Evolutionary conservation across 768 basidiomycete species (phyloP), one percentile per base, ranked within the genome.

Genomic region (Kwoniella newhampshirensis): DNA sequence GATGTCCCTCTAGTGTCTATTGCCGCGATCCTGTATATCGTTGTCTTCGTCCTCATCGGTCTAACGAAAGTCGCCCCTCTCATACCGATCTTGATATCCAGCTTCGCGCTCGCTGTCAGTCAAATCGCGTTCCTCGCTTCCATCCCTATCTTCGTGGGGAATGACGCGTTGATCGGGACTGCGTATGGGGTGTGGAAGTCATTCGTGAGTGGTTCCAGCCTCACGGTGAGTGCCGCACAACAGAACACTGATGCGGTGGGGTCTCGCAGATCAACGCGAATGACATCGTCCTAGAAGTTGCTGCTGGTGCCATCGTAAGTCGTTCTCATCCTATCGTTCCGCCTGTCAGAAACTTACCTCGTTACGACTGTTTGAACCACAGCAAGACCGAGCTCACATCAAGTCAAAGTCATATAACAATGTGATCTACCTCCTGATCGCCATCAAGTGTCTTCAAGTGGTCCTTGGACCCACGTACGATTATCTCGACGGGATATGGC

Each of bases 141-240:
- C 8, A 73, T 76, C 45, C 75, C 75, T 11, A 54, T 73, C 3
- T 35, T 74, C 37, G 55, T 70, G 1, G 64, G 62, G 1, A 57
- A 70, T 30, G 60, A 63, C 21, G 49, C 49, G 5, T 53, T 68
- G 11, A 54, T 73, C 4, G 71, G 71, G 0, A 73, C 71, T 4
- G 71, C 71, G 1, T 64, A 66, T 41, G 71, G 71, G 0, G 57
- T 73, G 3, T 73, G 71, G 71, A 70, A 68, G 37, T 60, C 68
- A 17, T 73, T 73, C 54, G 62, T 57, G 21, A 57, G 58, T 60
- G 43, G 9, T 42, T 5, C 41, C n/a, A 7, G 41, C n/a, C n/a
- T n/a, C n/a, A 32, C 32, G 32, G 32, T 13, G 6, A 32, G 32
- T 13, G 32, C 32, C 13, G 32, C n/a, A n/a, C n/a, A n/a, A n/a